Conservation (phyloP, 306 rosid genomes). For the Erythrophleum fordii region DNA sequence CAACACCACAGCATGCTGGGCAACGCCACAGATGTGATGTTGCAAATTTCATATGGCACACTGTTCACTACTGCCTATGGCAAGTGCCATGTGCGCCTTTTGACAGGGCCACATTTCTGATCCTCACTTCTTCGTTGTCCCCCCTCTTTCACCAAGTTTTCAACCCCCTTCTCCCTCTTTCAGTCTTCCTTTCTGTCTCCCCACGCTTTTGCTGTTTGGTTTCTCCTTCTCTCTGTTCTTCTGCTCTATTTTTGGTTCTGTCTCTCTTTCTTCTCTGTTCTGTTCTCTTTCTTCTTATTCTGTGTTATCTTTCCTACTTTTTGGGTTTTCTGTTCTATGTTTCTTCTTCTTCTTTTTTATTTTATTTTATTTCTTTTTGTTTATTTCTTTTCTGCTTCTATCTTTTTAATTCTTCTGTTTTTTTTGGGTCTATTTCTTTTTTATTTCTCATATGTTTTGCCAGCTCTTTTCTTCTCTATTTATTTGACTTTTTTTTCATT, state of each 20-base stretch:
- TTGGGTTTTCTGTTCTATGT: not conserved
- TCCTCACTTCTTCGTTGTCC: not conserved
- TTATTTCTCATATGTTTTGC: not conserved
- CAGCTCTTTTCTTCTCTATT: not conserved
- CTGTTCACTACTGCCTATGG: not conserved
- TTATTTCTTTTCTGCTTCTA: not conserved
- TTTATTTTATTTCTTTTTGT: not conserved
- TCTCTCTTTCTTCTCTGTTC: not conserved
- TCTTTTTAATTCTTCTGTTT: not conserved
- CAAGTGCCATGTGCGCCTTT: not conserved
- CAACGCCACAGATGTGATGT: not conserved
- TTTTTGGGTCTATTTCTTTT: not conserved
- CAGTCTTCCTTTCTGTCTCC: conserved; percentile 1
- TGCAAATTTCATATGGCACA: not conserved
- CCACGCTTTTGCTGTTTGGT: not conserved
- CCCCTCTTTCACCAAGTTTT: not conserved
- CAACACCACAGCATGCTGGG: not conserved
- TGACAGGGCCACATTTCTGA: not conserved
- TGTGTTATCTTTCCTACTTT: not conserved
- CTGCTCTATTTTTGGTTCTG: not conserved
- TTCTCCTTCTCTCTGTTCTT: not conserved
- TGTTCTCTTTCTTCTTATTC: not conserved
- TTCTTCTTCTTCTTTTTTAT: not conserved
- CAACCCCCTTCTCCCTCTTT: not conserved
- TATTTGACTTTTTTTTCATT: not conserved